Evolutionary conservation across 345 rosid species (phyloP).

Genomic region (Acer campestre): DNA sequence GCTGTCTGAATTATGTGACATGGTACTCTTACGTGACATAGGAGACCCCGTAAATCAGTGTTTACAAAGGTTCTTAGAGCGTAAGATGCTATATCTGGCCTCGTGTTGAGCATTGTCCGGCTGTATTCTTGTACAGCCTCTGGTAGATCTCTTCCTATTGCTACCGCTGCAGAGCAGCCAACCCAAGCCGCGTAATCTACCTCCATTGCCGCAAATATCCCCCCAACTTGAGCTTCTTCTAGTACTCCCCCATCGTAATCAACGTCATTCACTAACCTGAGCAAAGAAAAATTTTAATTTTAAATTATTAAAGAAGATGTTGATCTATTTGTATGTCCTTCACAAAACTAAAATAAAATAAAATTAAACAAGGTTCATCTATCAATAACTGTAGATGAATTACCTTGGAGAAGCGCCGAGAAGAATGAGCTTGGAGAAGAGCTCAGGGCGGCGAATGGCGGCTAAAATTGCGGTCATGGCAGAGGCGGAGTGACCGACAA

Average conservation of each 20-base stretch:
- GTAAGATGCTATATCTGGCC: slow-evolving; percentile 52
- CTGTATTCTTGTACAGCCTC: slow-evolving; percentile 52
- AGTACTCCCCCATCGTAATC: slow-evolving; percentile 42
- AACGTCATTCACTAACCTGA: too few relatives aligned
- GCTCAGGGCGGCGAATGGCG: too few relatives aligned
- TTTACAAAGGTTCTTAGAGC: slow-evolving; percentile 43
- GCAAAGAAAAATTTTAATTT: too few relatives aligned
- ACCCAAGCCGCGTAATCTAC: slow-evolving; percentile 55
- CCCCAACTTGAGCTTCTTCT: slow-evolving; percentile 41
- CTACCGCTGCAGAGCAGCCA: slow-evolving; percentile 44
- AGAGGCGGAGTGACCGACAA: too few relatives aligned
- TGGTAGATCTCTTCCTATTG: slow-evolving; percentile 56
- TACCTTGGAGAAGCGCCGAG: too few relatives aligned
- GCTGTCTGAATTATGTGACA: slow-evolving; percentile 52
- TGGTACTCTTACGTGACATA: slow-evolving; percentile 46
- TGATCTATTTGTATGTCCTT: too few relatives aligned
- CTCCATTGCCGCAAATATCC: slow-evolving; percentile 53
- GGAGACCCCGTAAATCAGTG: slow-evolving; percentile 48
- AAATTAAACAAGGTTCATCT: too few relatives aligned
- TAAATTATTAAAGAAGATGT: too few relatives aligned
- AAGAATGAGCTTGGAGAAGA: too few relatives aligned
- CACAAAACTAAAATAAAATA: too few relatives aligned
- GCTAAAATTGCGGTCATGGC: too few relatives aligned
- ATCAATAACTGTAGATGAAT: too few relatives aligned
- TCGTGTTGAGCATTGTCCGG: slow-evolving; percentile 57